Evolutionary conservation across 2,329 filamentous ascomycete genomes (phyloP).

Genomic region (Fusarium pilosicola): DNA sequence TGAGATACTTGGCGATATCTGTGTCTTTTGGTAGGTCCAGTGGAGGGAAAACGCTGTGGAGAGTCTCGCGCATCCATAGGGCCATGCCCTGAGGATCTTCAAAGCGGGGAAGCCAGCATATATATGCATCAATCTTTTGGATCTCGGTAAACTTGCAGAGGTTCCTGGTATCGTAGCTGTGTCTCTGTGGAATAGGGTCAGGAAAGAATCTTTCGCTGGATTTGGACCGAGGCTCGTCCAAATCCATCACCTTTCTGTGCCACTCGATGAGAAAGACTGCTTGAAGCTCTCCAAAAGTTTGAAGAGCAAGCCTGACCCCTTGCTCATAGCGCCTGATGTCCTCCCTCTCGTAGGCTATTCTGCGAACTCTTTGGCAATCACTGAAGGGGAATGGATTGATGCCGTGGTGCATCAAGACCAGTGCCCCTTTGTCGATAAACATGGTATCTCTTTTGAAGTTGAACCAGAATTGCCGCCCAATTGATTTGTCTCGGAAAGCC

Average conservation of each 20-base stretch:
- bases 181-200: neutral
- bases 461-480: neutral
- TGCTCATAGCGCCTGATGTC: rapidly evolving
- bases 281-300: neutral
- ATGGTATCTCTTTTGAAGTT: neutral
- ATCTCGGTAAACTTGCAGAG: neutral
- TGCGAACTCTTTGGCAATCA: neutral
- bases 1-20: neutral
- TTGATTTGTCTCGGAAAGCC: neutral
- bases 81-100: no score
- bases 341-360: neutral
- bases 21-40: neutral
- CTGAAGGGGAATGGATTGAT: neutral
- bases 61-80: neutral
- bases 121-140: neutral
- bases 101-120: no score
- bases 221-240: rapidly evolving
- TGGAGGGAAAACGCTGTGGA: neutral
- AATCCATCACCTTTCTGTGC: neutral
- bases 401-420: neutral
- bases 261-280: neutral
- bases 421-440: neutral
- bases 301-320: neutral
- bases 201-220: neutral
- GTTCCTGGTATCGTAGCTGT: neutral